phyloP scores from a whole-genome alignment of 2,329 filamentous ascomycete species.

The Claviceps capensis region DNA sequence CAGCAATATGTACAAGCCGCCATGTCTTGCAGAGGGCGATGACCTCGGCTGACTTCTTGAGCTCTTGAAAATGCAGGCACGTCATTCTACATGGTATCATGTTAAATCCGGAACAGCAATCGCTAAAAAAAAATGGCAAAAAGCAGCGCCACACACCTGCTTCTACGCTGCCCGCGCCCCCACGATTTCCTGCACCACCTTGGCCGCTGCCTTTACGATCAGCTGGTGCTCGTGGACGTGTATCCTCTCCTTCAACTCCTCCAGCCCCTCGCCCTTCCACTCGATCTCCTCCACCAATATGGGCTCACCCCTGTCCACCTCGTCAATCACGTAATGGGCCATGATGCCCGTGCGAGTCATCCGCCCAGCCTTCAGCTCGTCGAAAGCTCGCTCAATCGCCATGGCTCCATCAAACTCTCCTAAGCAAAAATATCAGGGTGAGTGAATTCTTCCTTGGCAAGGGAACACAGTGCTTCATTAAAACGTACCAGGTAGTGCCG shows the following conservation, averaged over 20 bases:
- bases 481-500: constrained; percentile 32
- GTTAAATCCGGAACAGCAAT: background rate
- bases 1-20: too few species aligned
- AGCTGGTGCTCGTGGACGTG: constrained; percentile 64
- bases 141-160: background rate
- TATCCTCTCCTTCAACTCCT: constrained; percentile 56
- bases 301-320: constrained; percentile 69
- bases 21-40: too few species aligned
- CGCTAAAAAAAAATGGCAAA: background rate
- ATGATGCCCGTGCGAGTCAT: constrained; percentile 71
- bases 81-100: background rate
- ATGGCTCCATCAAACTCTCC: constrained; percentile 63
- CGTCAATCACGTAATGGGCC: constrained; percentile 70
- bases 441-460: too few species aligned
- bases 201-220: constrained; percentile 60
- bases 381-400: constrained; percentile 67
- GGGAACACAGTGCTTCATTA: too few species aligned
- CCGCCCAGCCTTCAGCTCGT: constrained; percentile 51
- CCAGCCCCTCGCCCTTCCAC: constrained; percentile 48
- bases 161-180: background rate
- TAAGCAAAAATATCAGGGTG: background rate
- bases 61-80: too few species aligned
- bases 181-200: constrained; percentile 28
- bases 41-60: too few species aligned
- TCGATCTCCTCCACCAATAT: constrained; percentile 39